Conservation (phyloP, 352 stramenopile species). For the Globisporangium sylvaticum region DNA sequence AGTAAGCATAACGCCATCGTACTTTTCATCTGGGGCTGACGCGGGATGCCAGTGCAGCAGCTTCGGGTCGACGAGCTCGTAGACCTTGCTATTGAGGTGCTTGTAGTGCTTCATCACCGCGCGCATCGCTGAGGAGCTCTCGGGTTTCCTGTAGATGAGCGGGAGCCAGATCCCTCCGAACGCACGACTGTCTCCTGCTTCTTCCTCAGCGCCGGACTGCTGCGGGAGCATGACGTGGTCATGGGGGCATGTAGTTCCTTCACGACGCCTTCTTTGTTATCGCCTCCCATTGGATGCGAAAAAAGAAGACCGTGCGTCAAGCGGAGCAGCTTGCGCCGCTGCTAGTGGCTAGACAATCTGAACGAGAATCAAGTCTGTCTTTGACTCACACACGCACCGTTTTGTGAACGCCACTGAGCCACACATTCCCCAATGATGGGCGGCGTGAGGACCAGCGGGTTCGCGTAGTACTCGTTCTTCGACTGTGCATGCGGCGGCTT, state of each 20-base stretch:
- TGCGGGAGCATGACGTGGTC: conserved; percentile 24
- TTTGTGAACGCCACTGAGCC: conserved; percentile 52
- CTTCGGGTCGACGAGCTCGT: conserved; percentile 23
- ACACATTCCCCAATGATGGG: conserved; percentile 62
- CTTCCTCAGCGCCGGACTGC: not conserved
- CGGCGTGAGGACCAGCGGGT: conserved; percentile 7
- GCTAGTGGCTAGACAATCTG: conserved; percentile 14
- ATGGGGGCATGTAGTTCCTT: not conserved
- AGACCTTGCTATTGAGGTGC: conserved; percentile 23
- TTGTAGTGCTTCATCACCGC: conserved; percentile 17
- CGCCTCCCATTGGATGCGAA: conserved; percentile 9
- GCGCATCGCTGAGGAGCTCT: conserved; percentile 11
- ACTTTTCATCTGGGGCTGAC: conserved; percentile 31
- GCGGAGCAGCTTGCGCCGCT: conserved; percentile 56
- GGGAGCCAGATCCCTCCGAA: conserved; percentile 11
- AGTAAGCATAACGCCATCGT: not conserved
- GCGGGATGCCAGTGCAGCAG: conserved; percentile 62
- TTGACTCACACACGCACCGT: conserved; percentile 20
- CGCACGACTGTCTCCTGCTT: not conserved
- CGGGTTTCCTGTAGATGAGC: conserved; percentile 11
- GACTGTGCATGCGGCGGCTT: not conserved
- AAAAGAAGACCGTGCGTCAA: conserved; percentile 33
- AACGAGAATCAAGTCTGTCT: not conserved
- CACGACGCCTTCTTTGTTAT: not conserved
- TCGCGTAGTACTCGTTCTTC: not conserved